A percentile compares a stretch with the other conserved stretches of the same genome.
Conservation (phyloP, 2,329 filamentous ascomycete species). For the Aspergillus alliaceus region DNA sequence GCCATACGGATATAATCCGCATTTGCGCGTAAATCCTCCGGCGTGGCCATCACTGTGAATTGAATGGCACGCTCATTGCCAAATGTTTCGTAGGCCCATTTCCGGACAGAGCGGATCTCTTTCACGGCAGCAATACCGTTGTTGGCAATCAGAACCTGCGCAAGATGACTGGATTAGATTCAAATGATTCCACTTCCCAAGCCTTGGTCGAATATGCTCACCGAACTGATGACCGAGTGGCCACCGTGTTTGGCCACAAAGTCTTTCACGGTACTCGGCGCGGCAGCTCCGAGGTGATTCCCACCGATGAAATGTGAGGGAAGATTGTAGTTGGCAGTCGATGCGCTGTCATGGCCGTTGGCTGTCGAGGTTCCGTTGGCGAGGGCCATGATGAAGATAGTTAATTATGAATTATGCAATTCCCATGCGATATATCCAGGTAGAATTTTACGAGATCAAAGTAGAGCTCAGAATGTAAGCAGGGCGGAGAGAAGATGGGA, state of each 20-base stretch:
- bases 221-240: slow-evolving; percentile 97
- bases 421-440: slow-evolving; percentile 23
- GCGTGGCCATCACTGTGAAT: slow-evolving; percentile 99
- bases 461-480: not conserved
- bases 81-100: slow-evolving; percentile 99
- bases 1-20: slow-evolving; percentile 99
- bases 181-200: not conserved
- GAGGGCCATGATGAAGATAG: slow-evolving; percentile 38
- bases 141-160: slow-evolving; percentile 94
- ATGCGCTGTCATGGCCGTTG: slow-evolving; percentile 62
- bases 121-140: slow-evolving; percentile 99
- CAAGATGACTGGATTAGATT: not conserved
- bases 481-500: slow-evolving; percentile 1
- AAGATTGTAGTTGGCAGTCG: slow-evolving; percentile 78
- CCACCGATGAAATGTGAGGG: slow-evolving; percentile 96
- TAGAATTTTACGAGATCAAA: slow-evolving; percentile 2
- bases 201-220: slow-evolving; percentile 52
- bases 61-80: slow-evolving; percentile 97
- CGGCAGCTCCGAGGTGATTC: slow-evolving; percentile 78
- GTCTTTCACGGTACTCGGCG: slow-evolving; percentile 88
- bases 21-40: slow-evolving; percentile 95
- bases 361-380: slow-evolving; percentile 35
- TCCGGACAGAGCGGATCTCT: slow-evolving; percentile 97
- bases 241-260: slow-evolving; percentile 88
- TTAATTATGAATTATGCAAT: slow-evolving; percentile 27